Percentiles rank a stretch among this genome's conserved stretches.
These are phyloP conservation scores for Ampelocalamus luodianensis DNA, from an alignment of 176 grass and related monocot species.

Conservation along the genomic window DNA sequence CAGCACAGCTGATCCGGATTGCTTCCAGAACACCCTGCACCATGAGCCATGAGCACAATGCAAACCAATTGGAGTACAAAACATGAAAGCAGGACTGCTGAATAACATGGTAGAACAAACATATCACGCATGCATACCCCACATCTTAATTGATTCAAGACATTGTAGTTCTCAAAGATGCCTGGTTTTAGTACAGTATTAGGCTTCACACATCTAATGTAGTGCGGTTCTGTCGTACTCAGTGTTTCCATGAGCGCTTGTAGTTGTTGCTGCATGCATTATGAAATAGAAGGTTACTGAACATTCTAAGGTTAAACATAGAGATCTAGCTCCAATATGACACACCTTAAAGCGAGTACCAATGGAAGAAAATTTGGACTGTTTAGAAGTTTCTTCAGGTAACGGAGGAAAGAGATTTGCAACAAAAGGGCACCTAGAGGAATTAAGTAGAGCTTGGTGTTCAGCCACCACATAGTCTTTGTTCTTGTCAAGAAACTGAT, in stretches of 20 bases:
- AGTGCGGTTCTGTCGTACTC: conserved; percentile 94
- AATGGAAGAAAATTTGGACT: conserved; percentile 98
- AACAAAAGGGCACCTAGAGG: conserved; percentile 79
- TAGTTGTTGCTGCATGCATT: conserved; percentile 92
- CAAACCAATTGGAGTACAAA: neutral
- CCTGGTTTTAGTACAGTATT: conserved; percentile 85
- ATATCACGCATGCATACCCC: conserved; percentile 64
- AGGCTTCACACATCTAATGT: conserved; percentile 97
- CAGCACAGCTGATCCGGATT: conserved; percentile 94
- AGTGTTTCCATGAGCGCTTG: conserved; percentile 96
- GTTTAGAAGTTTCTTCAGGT: conserved; percentile 88
- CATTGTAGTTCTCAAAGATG: conserved; percentile 90
- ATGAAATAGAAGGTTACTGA: conserved; percentile 28
- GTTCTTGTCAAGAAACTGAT: conserved; percentile 97
- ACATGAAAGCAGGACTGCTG: conserved; percentile 22
- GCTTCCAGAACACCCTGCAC: conserved; percentile 92
- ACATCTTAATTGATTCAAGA: conserved; percentile 89
- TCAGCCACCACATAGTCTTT: conserved; percentile 99
- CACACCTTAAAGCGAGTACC: conserved; percentile 96
- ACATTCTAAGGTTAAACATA: conserved; percentile 41
- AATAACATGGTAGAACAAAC: neutral
- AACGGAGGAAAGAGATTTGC: conserved; percentile 88
- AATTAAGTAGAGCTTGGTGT: conserved; percentile 93
- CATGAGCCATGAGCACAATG: conserved; percentile 17
- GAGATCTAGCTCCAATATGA: conserved; percentile 43